Evolutionary conservation across 208 protist species (phyloP).

Genomic region (Crithidia bombi): DNA sequence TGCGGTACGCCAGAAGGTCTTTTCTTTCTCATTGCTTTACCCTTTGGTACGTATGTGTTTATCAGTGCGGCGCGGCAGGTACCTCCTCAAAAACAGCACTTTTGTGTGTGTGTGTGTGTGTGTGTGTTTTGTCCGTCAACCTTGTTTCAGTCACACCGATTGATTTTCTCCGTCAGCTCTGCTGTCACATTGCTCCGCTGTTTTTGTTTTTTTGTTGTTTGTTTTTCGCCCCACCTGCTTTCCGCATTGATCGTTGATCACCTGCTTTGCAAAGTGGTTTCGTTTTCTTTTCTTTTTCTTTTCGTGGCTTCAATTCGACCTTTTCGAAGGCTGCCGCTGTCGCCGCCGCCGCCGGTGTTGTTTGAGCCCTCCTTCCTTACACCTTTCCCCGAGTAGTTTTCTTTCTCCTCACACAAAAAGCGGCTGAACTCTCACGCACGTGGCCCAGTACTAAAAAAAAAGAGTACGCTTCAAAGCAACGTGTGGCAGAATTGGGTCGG

Average conservation of each 20-base stretch:
- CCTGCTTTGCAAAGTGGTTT: background rate
- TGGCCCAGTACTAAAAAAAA: too few relatives aligned
- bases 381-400: background rate
- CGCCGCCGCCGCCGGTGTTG: background rate
- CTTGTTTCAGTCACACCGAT: background rate
- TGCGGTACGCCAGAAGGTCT: too few relatives aligned
- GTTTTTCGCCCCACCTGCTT: slow-evolving; percentile 1
- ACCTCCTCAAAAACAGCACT: background rate
- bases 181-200: background rate
- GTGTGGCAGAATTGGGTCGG: too few relatives aligned
- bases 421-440: too few relatives aligned
- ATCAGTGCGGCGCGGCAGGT: too few relatives aligned
- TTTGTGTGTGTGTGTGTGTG: background rate
- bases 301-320: background rate
- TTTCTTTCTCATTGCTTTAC: too few relatives aligned
- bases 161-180: background rate
- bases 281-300: slow-evolving; percentile 6
- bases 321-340: background rate
- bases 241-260: background rate
- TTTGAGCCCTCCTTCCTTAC: background rate
- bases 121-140: background rate
- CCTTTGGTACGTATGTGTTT: too few relatives aligned
- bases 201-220: slow-evolving; percentile 20
- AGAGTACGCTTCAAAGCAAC: too few relatives aligned
- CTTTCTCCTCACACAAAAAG: too few relatives aligned